Evolutionary conservation across 768 basidiomycete species (phyloP).

Genomic region (Kwoniella shandongensis): DNA sequence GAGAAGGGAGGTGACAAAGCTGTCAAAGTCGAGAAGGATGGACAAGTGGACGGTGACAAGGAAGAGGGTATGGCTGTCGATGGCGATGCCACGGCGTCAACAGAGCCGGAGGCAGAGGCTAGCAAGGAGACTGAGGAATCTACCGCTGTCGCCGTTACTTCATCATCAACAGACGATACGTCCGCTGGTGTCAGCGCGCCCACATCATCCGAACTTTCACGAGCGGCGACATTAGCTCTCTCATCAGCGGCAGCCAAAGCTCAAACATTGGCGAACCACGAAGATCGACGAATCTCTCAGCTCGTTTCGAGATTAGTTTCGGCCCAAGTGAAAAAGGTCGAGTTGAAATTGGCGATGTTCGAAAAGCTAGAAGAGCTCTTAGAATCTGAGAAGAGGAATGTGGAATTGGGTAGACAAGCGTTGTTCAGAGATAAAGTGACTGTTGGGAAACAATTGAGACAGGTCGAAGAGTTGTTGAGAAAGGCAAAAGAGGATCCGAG

Average conservation of each 20-base stretch:
- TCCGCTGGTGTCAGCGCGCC: constrained; percentile 48
- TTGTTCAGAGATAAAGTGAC: constrained; percentile 70
- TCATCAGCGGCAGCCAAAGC: constrained; percentile 86
- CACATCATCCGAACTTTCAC: constrained; percentile 72
- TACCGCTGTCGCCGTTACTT: constrained; percentile 2
- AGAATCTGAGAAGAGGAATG: constrained; percentile 79
- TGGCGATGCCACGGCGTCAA: constrained; percentile 26
- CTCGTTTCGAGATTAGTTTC: constrained; percentile 78
- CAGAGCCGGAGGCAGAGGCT: constrained; percentile 2
- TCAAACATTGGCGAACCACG: constrained; percentile 71
- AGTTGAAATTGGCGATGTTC: constrained; percentile 91
- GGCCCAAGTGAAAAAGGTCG: constrained; percentile 72
- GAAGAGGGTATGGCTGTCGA: constrained; percentile 59
- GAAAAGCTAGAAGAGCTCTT: constrained; percentile 91
- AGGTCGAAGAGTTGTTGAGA: constrained; percentile 45
- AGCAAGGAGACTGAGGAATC: constrained; percentile 16
- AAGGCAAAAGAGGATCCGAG: constrained; percentile 28
- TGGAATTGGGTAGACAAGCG: constrained; percentile 78
- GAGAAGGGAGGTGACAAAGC: constrained; percentile 27
- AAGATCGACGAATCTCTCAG: constrained; percentile 75
- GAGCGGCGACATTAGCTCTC: constrained; percentile 83
- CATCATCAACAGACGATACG: constrained; percentile 30
- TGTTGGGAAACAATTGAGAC: constrained; percentile 43
- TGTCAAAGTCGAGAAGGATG: constrained; percentile 23
- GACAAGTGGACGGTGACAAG: constrained; percentile 12